These are phyloP conservation scores for Phaffia tasmanica DNA, from an alignment of 768 basidiomycete genomes.

Conservation along the genomic window DNA sequence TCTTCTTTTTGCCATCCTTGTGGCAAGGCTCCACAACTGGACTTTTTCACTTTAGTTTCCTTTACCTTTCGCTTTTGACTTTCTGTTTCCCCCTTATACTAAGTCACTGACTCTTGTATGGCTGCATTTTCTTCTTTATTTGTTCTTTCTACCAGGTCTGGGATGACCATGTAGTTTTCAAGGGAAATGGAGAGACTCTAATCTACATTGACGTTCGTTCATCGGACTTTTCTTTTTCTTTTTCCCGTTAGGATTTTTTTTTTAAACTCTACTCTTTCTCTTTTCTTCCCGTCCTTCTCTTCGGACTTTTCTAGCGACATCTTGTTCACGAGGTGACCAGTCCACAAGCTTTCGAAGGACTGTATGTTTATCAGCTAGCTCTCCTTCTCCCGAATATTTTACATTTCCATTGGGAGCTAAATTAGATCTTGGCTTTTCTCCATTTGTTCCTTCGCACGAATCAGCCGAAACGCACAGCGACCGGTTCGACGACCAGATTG, in stretches of 20 bases:
- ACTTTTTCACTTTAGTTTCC: too few relatives aligned
- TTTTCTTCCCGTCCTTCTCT: neutral
- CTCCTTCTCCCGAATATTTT: slow-evolving; percentile 23
- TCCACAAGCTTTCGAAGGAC: slow-evolving; percentile 81
- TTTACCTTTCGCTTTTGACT: too few relatives aligned
- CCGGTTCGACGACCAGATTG: slow-evolving; percentile 74
- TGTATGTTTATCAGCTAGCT: slow-evolving; percentile 44
- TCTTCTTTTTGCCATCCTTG: too few relatives aligned
- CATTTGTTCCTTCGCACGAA: slow-evolving; percentile 17
- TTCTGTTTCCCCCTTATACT: too few relatives aligned
- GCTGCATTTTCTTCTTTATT: too few relatives aligned
- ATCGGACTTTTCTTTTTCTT: neutral
- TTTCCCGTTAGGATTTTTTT: neutral
- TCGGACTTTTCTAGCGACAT: slow-evolving; percentile 36
- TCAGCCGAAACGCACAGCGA: slow-evolving; percentile 60
- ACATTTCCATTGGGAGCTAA: neutral
- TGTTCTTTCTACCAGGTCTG: slow-evolving; percentile 14
- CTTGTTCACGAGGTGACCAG: slow-evolving; percentile 86
- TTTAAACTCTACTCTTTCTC: neutral
- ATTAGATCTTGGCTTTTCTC: neutral
- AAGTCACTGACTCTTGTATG: neutral
- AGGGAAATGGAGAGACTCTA: slow-evolving; percentile 38
- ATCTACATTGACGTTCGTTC: slow-evolving; percentile 39
- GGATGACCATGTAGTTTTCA: slow-evolving; percentile 83
- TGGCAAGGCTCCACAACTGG: too few relatives aligned